These are phyloP conservation scores for Diaporthe batatas DNA, from an alignment of 2,329 filamentous ascomycete genomes.

Conservation along the genomic window DNA sequence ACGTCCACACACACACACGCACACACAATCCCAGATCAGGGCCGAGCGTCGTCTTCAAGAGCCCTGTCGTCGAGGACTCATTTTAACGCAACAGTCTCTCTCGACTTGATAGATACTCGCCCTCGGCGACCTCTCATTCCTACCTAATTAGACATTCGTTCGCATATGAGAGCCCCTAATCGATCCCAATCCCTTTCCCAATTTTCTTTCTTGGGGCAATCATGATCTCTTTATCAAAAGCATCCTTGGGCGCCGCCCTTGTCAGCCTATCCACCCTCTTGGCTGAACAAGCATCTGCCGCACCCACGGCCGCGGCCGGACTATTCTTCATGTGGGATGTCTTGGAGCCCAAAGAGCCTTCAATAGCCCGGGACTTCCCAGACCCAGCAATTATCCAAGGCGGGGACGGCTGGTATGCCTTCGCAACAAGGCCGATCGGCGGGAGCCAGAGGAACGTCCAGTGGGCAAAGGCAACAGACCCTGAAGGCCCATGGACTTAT, in stretches of 20 bases:
- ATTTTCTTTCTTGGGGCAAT: not conserved
- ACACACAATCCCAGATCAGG: constrained; percentile 9
- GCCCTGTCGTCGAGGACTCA: not conserved
- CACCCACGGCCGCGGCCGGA: constrained; percentile 28
- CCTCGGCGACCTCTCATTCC: not conserved
- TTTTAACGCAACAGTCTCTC: constrained; percentile 4
- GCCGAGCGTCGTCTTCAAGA: constrained; percentile 18
- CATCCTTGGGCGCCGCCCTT: constrained; percentile 12
- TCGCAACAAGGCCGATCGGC: constrained; percentile 56
- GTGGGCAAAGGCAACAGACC: constrained; percentile 61
- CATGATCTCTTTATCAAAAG: constrained; percentile 32
- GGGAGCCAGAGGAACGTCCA: constrained; percentile 51
- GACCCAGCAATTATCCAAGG: constrained; percentile 66
- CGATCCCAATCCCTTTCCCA: not conserved
- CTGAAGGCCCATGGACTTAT: constrained; percentile 61
- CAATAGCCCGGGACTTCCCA: constrained; percentile 59
- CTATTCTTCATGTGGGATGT: constrained; percentile 21
- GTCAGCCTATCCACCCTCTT: constrained; percentile 28
- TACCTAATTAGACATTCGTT: not conserved
- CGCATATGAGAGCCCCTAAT: constrained; percentile 9
- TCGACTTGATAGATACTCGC: constrained; percentile 8
- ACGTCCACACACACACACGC: not conserved
- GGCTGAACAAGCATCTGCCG: constrained; percentile 29
- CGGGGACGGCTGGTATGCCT: constrained; percentile 68
- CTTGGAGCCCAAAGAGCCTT: constrained; percentile 25